Evolutionary conservation across 2,329 filamentous ascomycete species (phyloP), one percentile per base, ranked within the genome.

Genomic region (Fusarium continuum): DNA sequence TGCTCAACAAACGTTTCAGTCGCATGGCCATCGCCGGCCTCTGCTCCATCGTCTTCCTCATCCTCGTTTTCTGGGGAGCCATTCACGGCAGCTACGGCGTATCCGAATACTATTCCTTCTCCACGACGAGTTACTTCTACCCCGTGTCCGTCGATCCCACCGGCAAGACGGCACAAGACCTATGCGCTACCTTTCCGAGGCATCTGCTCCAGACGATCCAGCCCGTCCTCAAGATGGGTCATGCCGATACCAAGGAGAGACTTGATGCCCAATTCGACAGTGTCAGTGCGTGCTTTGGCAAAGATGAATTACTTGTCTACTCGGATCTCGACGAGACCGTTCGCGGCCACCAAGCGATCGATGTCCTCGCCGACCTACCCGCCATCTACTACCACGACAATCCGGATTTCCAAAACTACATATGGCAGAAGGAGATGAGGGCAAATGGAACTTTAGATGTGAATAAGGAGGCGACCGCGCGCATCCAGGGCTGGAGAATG

Each of bases 311-410:
- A 14, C 75, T 83, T 44, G 74, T 85, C 64, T 80, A 83, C 65
- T 84, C 83, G 49, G 83, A 86, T 65, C 75, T 81, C 11, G 79
- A 79, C 39, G 78, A 82, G 47, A 71, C 73, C 7, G 71, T 83
- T 16, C 73, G 76, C 43, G 78, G 77, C n/a, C 77, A 79, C 45
- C 67, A 72, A 5, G 75, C 78, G 9, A 73, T 82, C 52, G 80
- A 84, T 57, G 74, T 83, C 16, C 76, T 84, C 16, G 74, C 76
- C 16, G 75, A 78, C 48, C 70, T 85, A 5, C 82, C 83, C 4
- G 72, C 69, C 7, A 66, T 72, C 3, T 80, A 79, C 59, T 74
- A 72, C 64, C 51, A 72, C 36, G 60, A 70, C 20, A 78, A 80
- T 39, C 72, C 69, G 22, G 67, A 76, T 34, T 78, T 80, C 39